Evolutionary conservation across 352 stramenopile species (phyloP).

Genomic region (Thraustochytrium striatum): DNA sequence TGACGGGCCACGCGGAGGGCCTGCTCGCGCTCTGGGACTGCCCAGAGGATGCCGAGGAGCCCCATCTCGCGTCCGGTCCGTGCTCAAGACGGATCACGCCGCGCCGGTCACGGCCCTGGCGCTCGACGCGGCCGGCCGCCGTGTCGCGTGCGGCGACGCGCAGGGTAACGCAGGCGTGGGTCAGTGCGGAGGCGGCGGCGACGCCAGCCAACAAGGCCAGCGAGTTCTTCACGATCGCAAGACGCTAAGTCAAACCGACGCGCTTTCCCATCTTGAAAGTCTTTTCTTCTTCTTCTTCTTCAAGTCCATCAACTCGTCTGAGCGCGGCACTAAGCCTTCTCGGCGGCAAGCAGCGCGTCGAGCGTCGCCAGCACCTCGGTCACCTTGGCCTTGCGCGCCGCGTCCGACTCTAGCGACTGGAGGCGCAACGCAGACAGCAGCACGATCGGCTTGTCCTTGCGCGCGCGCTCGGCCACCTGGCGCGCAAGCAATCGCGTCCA

Average conservation of each 20-base stretch:
- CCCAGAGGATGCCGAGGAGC: not conserved
- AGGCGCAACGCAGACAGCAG: not conserved
- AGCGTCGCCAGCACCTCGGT: not conserved
- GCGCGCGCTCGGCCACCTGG: constrained; percentile 3
- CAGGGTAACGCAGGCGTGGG: not conserved
- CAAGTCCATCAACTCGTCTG: too few species aligned
- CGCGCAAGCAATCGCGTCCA: constrained; percentile 14
- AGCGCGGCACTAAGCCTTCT: too few species aligned
- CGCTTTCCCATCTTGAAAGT: not conserved
- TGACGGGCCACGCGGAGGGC: constrained; percentile 18
- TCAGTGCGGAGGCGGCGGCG: not conserved
- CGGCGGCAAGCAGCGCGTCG: not conserved
- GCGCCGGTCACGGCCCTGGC: not conserved
- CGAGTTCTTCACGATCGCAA: too few species aligned
- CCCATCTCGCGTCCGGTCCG: not conserved
- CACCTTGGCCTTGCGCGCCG: constrained; percentile 8
- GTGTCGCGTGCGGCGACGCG: constrained; percentile 5
- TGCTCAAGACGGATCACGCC: not conserved
- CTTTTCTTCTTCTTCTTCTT: not conserved
- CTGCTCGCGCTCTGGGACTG: constrained; percentile 18
- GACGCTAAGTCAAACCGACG: too few species aligned
- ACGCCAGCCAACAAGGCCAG: not conserved
- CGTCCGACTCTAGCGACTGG: not conserved
- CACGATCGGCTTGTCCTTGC: constrained; percentile 27
- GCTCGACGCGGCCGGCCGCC: constrained; percentile 12